Evolutionary conservation across 1,139 yeast genomes (phyloP), one percentile per base, ranked within the genome.

Genomic region (Yamadazyma mexicana): DNA sequence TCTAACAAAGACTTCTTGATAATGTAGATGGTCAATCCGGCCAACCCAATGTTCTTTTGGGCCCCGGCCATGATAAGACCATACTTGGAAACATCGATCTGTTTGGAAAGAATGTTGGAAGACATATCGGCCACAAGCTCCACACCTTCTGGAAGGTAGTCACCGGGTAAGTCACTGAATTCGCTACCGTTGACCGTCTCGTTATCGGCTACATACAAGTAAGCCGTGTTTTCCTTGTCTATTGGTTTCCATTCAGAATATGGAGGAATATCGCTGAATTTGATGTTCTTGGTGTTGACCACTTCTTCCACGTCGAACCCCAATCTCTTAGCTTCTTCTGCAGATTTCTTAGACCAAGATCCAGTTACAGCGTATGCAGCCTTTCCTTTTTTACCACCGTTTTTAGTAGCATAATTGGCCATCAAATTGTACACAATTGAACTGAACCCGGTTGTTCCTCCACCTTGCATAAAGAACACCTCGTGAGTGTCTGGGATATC

Each of bases 111-210:
- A 56, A 92, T 84, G 63, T 92, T 88, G 35, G 98, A 91, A 1
- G 97, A 89, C 84, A 91, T 82, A 61, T 92, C 98, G 18, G 96
- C 92, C 10, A 89, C 96, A 47, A 91, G 66, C 58, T 86, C 95
- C 34, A 85, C 83, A 24, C 73, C 75, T 42, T 81, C 81, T 5
- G 86, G 84, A 40, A 81, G 75, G 48, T 80, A 70, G 12, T 75
- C 79, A 1, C 59, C 35, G 12, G 86, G 87, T 14, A 62, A 54
- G 33, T 60, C 69, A 26, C 75, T 74, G 70, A 87, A 91, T 64
- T 92, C 98, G 38, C 82, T 87, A 42, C 98, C 98, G 58, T 87
- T 79, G 31, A 92, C 98, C 5, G 98, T 92, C 66, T 92, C 98
- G 61, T 92, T 92, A 62, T 92, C 98, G 66, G 98, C 91, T 53